Percentiles rank a stretch among this genome's conserved stretches.
Conservation (phyloP, 2,329 filamentous ascomycete genomes). For the Ophiostoma himal-ulmi region DNA sequence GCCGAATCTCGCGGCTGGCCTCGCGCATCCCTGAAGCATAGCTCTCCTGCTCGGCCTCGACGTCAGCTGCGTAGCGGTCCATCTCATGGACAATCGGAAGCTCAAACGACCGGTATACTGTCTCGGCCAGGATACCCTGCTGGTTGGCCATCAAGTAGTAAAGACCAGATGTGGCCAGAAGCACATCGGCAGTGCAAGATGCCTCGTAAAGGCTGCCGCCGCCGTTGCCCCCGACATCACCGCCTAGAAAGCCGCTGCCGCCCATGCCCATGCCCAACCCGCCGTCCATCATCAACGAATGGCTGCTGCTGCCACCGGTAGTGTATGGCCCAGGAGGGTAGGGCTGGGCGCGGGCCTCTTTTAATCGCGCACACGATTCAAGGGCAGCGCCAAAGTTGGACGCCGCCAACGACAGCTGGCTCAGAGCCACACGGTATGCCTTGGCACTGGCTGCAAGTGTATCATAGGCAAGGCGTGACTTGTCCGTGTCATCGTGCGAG, state of each 20-base stretch:
- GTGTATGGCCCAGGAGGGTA: constrained; percentile 35
- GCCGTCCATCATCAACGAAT: constrained; percentile 30
- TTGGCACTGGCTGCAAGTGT: constrained; percentile 58
- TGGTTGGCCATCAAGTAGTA: constrained; percentile 65
- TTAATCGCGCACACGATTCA: constrained; percentile 62
- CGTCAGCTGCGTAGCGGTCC: constrained; percentile 57
- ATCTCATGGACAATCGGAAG: constrained; percentile 64
- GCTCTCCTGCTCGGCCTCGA: constrained; percentile 58
- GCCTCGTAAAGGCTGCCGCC: constrained; percentile 33
- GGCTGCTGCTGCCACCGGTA: constrained; percentile 26
- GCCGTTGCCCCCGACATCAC: constrained; percentile 34
- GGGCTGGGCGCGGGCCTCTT: constrained; percentile 58
- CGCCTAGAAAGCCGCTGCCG: constrained; percentile 41
- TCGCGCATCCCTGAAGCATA: constrained; percentile 52
- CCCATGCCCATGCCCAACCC: background rate
- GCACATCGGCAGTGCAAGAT: constrained; percentile 56
- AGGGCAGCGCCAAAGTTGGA: constrained; percentile 60
- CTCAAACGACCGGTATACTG: constrained; percentile 62
- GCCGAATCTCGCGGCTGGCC: constrained; percentile 55
- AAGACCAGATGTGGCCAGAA: constrained; percentile 57
- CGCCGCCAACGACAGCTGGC: constrained; percentile 54
- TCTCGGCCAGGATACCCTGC: constrained; percentile 63
- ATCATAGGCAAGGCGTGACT: constrained; percentile 57
- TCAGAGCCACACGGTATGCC: constrained; percentile 56
- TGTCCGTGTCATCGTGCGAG: constrained; percentile 57